phyloP scores from a whole-genome alignment of 768 basidiomycete genomes.

The Rhizopogon roseolus region DNA sequence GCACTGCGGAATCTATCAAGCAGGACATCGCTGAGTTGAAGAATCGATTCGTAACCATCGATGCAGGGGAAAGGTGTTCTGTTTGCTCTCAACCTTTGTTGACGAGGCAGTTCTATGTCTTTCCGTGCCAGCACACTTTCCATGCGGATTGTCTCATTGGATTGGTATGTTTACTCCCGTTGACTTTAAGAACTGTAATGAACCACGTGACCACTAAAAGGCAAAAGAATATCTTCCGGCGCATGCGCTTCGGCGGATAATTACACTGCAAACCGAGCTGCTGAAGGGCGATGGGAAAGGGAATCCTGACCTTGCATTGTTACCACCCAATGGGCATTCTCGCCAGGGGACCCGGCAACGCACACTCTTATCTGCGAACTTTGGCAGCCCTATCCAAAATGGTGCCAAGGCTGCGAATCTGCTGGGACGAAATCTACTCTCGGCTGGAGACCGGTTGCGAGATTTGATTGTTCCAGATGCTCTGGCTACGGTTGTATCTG shows the following conservation, averaged over 20 bases:
- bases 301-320: conserved; percentile 28
- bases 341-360: conserved; percentile 53
- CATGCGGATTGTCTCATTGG: conserved; percentile 96
- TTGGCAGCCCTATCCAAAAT: conserved; percentile 55
- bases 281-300: conserved; percentile 45
- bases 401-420: conserved; percentile 62
- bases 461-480: conserved; percentile 95
- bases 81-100: conserved; percentile 73
- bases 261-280: conserved; percentile 81
- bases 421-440: conserved; percentile 75
- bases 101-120: conserved; percentile 94
- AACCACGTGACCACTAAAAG: conserved; percentile 36
- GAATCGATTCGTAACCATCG: conserved; percentile 89
- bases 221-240: conserved; percentile 90
- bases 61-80: conserved; percentile 82
- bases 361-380: conserved; percentile 72
- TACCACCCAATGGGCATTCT: conserved; percentile 26
- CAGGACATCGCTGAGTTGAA: conserved; percentile 81
- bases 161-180: conserved; percentile 54
- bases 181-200: neutral
- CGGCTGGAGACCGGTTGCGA: conserved; percentile 83
- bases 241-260: conserved; percentile 75
- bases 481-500: conserved; percentile 76
- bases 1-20: conserved; percentile 89
- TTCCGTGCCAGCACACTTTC: conserved; percentile 97